phyloP scores from a whole-genome alignment of 768 basidiomycete species.

The Tephrocybe sp. region DNA sequence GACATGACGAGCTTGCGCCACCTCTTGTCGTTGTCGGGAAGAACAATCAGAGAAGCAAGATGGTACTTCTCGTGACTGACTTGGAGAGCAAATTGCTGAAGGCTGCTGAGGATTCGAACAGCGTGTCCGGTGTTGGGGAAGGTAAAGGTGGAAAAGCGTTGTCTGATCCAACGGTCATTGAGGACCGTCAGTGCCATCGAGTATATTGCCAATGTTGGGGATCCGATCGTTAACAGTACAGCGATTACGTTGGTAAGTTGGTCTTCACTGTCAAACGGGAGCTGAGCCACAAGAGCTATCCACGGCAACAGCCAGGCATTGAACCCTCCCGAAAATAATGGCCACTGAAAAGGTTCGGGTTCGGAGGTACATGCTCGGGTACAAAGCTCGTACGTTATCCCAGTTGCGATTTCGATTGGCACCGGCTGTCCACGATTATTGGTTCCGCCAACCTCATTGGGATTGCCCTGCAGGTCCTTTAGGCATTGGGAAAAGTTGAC shows the following conservation, averaged over 20 bases:
- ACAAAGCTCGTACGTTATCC: slow-evolving; percentile 30
- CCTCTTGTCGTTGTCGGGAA: slow-evolving; percentile 41
- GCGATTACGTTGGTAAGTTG: slow-evolving; percentile 41
- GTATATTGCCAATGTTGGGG: slow-evolving; percentile 43
- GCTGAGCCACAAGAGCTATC: slow-evolving; percentile 45
- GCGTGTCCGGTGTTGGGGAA: slow-evolving; percentile 32
- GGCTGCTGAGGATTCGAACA: slow-evolving; percentile 31
- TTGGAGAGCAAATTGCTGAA: slow-evolving; percentile 41
- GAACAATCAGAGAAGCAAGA: slow-evolving; percentile 39
- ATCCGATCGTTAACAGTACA: slow-evolving; percentile 41
- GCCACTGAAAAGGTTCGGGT: slow-evolving; percentile 28
- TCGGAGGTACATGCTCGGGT: slow-evolving; percentile 24
- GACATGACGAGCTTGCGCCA: slow-evolving; percentile 32
- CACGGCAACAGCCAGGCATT: slow-evolving; percentile 47
- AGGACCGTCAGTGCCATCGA: slow-evolving; percentile 41
- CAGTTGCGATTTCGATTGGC: slow-evolving; percentile 21
- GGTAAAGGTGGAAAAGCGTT: slow-evolving; percentile 24
- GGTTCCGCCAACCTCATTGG: slow-evolving; percentile 19
- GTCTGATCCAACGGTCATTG: slow-evolving; percentile 41
- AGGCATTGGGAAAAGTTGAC: slow-evolving; percentile 23
- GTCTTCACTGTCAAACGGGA: slow-evolving; percentile 44
- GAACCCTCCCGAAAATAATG: slow-evolving; percentile 36
- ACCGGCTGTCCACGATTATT: slow-evolving; percentile 26
- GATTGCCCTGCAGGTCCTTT: slow-evolving; percentile 13
- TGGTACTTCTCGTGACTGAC: slow-evolving; percentile 24